Base-by-base conservation (phyloP, 306 rosid genomes). In the Prosopis cineraria region DNA sequence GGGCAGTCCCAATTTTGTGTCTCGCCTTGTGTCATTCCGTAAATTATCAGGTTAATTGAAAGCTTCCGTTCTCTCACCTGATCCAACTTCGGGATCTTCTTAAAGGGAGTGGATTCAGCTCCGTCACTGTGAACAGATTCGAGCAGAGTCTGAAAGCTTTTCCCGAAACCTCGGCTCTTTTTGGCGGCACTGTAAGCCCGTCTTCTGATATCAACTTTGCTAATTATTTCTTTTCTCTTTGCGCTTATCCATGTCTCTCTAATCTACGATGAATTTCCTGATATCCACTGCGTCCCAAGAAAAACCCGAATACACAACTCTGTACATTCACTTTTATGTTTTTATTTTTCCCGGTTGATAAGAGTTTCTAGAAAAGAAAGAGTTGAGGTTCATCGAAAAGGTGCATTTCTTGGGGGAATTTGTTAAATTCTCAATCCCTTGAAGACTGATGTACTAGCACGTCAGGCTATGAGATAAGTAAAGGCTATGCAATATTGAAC, bases 121-220 rank as follows among this genome's bases (percentile, higher is more conserved):
- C n/a, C 11, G 11, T 58, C 17, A 3, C 34, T 8, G 4, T 10
- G 36, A 58, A 27, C 34, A 58, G 19, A 17, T 58, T 58, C 64
- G 19, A 25, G 31, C 19, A 25, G 19, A 58, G 69, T 17, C 27
- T 63, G 69, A 31, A 62, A 31, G 4, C 27, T 45, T 58, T 44
- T 37, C 44, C 72, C 16, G 73, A 74, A 25, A 70, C 12, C 22
- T 0, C 50, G 5, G 62, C 43, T 63, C 43, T 63, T 17, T 34
- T 68, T 65, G 47, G 11, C 36, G 11, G 41, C 37, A 31, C 58
- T 12, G 74, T 70, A 63, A 70, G 85, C 55, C 19, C 6, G 25
- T 58, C 7, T 50, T 22, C 31, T 2, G 0, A 7, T 14, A 39
- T n/a, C 5, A 2, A 45, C 24, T 36, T 36, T 36, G 6, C 6